Evolutionary conservation across 441 rosid genomes (phyloP).

Genomic region (Syzygium syzygioides): DNA sequence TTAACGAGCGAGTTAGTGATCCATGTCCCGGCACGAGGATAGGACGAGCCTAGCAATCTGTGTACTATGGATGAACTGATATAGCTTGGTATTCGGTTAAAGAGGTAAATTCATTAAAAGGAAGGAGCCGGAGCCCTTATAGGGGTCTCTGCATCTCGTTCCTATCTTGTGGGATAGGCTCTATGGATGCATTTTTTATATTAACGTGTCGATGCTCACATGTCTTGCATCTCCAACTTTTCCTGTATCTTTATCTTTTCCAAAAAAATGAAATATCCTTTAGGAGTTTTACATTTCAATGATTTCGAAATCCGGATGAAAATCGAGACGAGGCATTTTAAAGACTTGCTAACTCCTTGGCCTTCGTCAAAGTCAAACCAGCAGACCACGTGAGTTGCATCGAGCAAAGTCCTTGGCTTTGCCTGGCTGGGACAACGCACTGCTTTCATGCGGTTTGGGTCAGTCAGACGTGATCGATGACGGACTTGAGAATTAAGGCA

Average conservation of each 20-base stretch:
- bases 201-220: too few species aligned
- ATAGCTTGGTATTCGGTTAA: too few species aligned
- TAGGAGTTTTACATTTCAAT: too few species aligned
- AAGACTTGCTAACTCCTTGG: neutral
- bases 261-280: too few species aligned
- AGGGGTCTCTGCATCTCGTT: accelerated
- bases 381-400: neutral
- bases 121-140: too few species aligned
- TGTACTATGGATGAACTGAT: neutral
- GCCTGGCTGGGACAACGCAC: neutral
- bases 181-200: too few species aligned
- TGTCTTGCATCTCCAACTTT: accelerated
- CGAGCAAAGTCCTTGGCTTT: neutral
- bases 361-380: neutral
- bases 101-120: too few species aligned
- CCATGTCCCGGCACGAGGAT: too few species aligned
- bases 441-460: neutral
- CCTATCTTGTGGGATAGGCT: accelerated
- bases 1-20: too few species aligned
- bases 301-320: accelerated
- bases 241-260: too few species aligned
- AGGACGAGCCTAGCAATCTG: too few species aligned
- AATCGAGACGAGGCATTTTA: too few species aligned
- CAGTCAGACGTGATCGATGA: neutral
- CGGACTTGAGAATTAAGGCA: neutral